Base-by-base conservation (phyloP, 306 rosid genomes). In the Casuarina glauca region DNA sequence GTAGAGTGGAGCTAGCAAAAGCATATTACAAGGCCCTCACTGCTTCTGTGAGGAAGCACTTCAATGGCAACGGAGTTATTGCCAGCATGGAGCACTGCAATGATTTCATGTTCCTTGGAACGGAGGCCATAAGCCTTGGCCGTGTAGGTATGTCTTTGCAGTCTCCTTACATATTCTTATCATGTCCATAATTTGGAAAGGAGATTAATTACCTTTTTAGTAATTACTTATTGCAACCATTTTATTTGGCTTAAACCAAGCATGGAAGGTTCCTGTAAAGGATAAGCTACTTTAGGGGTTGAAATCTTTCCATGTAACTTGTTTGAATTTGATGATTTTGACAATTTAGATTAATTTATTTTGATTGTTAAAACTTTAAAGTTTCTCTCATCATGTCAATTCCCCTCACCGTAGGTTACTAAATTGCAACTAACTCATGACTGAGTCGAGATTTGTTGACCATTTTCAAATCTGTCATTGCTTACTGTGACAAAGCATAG, bases 41-140 rank as follows among this genome's bases (percentile, higher is more conserved):
- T 3, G 76, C 85, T 57, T 95, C 98, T 0, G 94, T 95, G 71
- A 88, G 84, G 49, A 92, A 87, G 81, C 97, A 95, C 70, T 95
- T 95, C 85, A 83, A 88, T 32, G 98, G 98, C 51, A 92, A 92
- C 8, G 98, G 98, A 6, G 98, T 92, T 3, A 95, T 95, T 70
- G 98, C 98, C 1, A 95, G 98, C 81, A 95, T 95, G 98, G 98
- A 95, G 78, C 98, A 95, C 54, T 91, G 98, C 81, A 95, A 95
- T 51, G 98, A 95, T 78, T 95, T 92, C 83, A 95, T 95, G 98
- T 81, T 92, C 74, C 97, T 95, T 0, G 98, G 98, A 79, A 95
- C 98, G 1, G 91, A 95, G 78, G 92, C 97, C 70, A 90, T 95
- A 19, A 74, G 90, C 54, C 97, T 95, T 10, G 98, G 97, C 74